Evolutionary conservation across 2,329 filamentous ascomycete genomes (phyloP).

Genomic region (Diaporthe helianthi): DNA sequence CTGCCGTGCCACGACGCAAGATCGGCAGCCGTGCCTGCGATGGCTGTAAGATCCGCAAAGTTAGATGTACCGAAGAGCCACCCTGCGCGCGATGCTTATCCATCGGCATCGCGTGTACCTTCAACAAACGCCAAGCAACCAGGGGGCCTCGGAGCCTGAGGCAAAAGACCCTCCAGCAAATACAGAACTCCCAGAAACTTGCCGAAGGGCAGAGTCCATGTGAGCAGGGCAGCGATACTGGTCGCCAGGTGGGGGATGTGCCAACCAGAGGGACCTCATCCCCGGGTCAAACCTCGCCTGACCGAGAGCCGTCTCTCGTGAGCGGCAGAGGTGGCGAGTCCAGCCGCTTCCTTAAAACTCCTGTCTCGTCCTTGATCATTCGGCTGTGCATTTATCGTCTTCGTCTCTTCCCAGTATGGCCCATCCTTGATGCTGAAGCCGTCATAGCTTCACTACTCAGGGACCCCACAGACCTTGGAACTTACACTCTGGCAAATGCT

Average conservation of each 20-base stretch:
- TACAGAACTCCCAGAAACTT: slow-evolving; percentile 43
- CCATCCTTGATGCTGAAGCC: slow-evolving; percentile 54
- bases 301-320: neutral
- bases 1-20: slow-evolving; percentile 39
- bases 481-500: slow-evolving; percentile 52
- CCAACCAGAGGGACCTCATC: neutral
- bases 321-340: slow-evolving; percentile 13
- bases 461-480: slow-evolving; percentile 44
- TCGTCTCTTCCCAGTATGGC: slow-evolving; percentile 60
- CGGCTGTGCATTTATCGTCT: slow-evolving; percentile 54
- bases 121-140: slow-evolving; percentile 51
- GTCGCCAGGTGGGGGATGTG: neutral
- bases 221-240: neutral
- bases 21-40: slow-evolving; percentile 55
- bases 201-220: neutral
- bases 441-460: slow-evolving; percentile 48
- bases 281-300: slow-evolving; percentile 12
- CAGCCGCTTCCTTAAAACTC: slow-evolving; percentile 11
- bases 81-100: slow-evolving; percentile 55
- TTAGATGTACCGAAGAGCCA: slow-evolving; percentile 55
- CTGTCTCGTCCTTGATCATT: slow-evolving; percentile 40
- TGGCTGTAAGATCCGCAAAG: slow-evolving; percentile 60
- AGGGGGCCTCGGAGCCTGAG: slow-evolving; percentile 55
- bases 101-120: slow-evolving; percentile 57
- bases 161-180: slow-evolving; percentile 53